phyloP scores from a whole-genome alignment of 768 basidiomycete species.

The Pisolithus marmoratus region DNA sequence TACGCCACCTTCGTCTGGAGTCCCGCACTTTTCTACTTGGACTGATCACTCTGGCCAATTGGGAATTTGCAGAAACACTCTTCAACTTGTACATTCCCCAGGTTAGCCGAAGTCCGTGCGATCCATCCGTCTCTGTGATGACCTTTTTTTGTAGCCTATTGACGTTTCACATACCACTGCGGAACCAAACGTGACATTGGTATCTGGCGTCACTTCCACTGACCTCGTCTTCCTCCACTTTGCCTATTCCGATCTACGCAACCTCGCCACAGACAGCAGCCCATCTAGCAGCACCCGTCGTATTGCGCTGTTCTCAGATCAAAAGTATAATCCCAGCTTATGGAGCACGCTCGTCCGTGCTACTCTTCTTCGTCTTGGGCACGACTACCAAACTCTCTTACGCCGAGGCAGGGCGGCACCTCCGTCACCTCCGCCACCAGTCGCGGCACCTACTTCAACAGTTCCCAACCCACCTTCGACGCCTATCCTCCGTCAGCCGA shows the following conservation, averaged over 20 bases:
- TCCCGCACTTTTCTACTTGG: slow-evolving; percentile 47
- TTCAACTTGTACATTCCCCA: slow-evolving; percentile 58
- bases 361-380: slow-evolving; percentile 53
- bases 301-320: slow-evolving; percentile 59
- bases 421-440: slow-evolving; percentile 12
- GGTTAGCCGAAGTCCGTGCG: slow-evolving; percentile 30
- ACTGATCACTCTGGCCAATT: slow-evolving; percentile 45
- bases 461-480: slow-evolving; percentile 25
- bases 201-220: slow-evolving; percentile 58
- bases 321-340: slow-evolving; percentile 56
- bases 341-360: slow-evolving; percentile 61
- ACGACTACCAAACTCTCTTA: slow-evolving; percentile 63
- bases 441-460: slow-evolving; percentile 18
- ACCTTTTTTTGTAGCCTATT: slow-evolving; percentile 36
- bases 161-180: slow-evolving; percentile 38
- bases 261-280: slow-evolving; percentile 42
- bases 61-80: slow-evolving; percentile 59
- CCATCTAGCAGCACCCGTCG: slow-evolving; percentile 39
- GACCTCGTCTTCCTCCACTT: slow-evolving; percentile 52
- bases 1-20: slow-evolving; percentile 41
- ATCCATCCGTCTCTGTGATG: slow-evolving; percentile 2
- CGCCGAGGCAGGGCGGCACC: slow-evolving; percentile 45
- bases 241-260: slow-evolving; percentile 59
- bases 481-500: slow-evolving; percentile 34
- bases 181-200: slow-evolving; percentile 50